Evolutionary conservation across 2,329 filamentous ascomycete genomes (phyloP), one percentile per base, ranked within the genome.

Genomic region (Claviceps paspali): DNA sequence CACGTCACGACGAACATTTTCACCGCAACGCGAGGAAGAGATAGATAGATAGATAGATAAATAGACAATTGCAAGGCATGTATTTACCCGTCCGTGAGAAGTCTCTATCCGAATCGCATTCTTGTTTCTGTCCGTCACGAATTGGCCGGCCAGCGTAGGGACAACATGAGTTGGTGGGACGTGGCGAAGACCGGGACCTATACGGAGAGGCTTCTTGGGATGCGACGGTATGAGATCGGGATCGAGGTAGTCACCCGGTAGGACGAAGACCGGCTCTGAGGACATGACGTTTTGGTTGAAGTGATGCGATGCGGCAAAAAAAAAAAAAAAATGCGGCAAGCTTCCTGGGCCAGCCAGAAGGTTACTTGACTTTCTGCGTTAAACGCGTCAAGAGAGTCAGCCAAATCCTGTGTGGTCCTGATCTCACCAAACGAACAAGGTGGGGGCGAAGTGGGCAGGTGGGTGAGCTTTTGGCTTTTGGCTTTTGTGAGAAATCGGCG

Each of bases 171-270:
- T 73, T n/a, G 82, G 80, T 30, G 83, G 82, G 41, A 85, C 76
- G 56, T 92, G 78, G 43, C 81, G 80, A 40, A 95, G 68, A 38
- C 87, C 87, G 12, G 85, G 82, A 21, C 87, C 87, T 19, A 95
- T 70, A 39, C 82, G 83, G 44, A 94, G 66, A 28, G 84, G 74
- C 43, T 74, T 65, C 47, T 78, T 83, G 33, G 70, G 67, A 43
- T 79, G 69, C 22, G 72, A 72, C 2, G 84, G 83, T 27, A 93
- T 68, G 26, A 71, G 60, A 19, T 71, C 65, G 1, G 70, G 56
- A 41, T 83, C 73, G 32, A 95, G 69, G 23, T 63, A 53, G 49
- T 95, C 86, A 46, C 91, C 87, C 0, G 91, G 91, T 6, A 96
- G 73, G 43, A 95, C 73, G 43, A 88, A 64, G 33, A 62, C 61